These are phyloP conservation scores for Citeromyces hawaiiensis DNA, from an alignment of 1,139 yeast species.

Conservation along the genomic window DNA sequence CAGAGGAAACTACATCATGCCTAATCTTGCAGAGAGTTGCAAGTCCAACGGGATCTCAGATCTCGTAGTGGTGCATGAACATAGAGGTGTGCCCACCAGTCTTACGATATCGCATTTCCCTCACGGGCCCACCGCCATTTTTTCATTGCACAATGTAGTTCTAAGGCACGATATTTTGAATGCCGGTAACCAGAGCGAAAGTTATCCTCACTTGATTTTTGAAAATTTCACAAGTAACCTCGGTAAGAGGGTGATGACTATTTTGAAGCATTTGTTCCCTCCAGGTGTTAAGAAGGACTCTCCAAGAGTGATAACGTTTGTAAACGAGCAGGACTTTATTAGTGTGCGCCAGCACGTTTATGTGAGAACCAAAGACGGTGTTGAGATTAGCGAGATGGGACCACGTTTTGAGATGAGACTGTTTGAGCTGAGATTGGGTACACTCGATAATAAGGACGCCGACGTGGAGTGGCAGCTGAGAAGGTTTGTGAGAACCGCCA, in stretches of 20 bases:
- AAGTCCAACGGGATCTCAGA: conserved; percentile 69
- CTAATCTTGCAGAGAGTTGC: conserved; percentile 78
- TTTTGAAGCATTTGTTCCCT: conserved; percentile 83
- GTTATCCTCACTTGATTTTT: conserved; percentile 86
- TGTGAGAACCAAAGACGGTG: conserved; percentile 77
- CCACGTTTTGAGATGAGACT: conserved; percentile 97
- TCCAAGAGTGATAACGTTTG: conserved; percentile 81
- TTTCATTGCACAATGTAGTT: conserved; percentile 89
- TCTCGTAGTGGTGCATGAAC: conserved; percentile 80
- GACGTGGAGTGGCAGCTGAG: conserved; percentile 94
- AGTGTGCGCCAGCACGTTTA: conserved; percentile 92
- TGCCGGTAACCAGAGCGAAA: conserved; percentile 81
- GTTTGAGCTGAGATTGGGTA: conserved; percentile 79
- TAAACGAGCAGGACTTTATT: conserved; percentile 82
- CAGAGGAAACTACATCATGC: conserved; percentile 85
- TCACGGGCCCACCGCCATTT: conserved; percentile 93
- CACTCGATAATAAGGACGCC: conserved; percentile 92
- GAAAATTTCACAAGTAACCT: conserved; percentile 79
- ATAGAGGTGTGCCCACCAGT: conserved; percentile 96
- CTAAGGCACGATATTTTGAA: conserved; percentile 85
- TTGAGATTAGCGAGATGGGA: conserved; percentile 91
- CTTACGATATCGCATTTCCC: conserved; percentile 91
- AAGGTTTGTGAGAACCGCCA: conserved; percentile 89
- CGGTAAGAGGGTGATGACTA: conserved; percentile 72
- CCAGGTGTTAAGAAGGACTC: conserved; percentile 92